These are phyloP conservation scores for Pseudogymnoascus sp. DNA, from an alignment of 2,329 filamentous ascomycete genomes.

Conservation along the genomic window DNA sequence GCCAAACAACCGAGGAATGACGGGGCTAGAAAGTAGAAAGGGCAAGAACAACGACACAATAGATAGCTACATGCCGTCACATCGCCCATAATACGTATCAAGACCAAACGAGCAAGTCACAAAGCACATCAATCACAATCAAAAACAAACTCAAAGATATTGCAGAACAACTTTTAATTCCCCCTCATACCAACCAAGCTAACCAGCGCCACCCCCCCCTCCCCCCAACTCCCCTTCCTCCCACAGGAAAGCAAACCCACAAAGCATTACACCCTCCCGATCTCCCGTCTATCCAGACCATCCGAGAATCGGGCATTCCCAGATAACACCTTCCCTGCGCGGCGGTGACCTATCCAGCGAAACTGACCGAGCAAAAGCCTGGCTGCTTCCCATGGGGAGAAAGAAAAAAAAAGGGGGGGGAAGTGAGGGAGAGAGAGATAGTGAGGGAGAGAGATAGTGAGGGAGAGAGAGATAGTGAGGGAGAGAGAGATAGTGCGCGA, in stretches of 20 bases:
- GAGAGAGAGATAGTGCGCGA: background rate
- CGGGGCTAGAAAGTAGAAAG: background rate
- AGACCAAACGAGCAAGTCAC: background rate
- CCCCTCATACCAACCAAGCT: background rate
- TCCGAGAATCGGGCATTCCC: conserved; percentile 2
- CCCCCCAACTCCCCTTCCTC: background rate
- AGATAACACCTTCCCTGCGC: conserved; percentile 5
- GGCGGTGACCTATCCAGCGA: conserved; percentile 1
- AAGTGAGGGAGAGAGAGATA: background rate
- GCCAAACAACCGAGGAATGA: background rate
- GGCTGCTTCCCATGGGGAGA: background rate
- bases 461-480: background rate
- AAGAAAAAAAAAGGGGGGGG: too few species aligned
- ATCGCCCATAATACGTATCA: background rate
- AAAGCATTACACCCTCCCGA: background rate
- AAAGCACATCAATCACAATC: background rate
- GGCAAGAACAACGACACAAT: background rate
- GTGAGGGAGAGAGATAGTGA: background rate
- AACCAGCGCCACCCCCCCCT: background rate
- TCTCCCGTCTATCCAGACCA: conserved; percentile 5
- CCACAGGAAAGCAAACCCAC: background rate
- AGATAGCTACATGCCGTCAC: background rate
- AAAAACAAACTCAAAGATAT: background rate
- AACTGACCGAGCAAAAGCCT: background rate
- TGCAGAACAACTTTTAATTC: background rate